Percentiles rank a stretch among this genome's conserved stretches.
These are phyloP conservation scores for Acaromyces ingoldii DNA, from an alignment of 1,284 basidiomycete species.

Conservation along the genomic window DNA sequence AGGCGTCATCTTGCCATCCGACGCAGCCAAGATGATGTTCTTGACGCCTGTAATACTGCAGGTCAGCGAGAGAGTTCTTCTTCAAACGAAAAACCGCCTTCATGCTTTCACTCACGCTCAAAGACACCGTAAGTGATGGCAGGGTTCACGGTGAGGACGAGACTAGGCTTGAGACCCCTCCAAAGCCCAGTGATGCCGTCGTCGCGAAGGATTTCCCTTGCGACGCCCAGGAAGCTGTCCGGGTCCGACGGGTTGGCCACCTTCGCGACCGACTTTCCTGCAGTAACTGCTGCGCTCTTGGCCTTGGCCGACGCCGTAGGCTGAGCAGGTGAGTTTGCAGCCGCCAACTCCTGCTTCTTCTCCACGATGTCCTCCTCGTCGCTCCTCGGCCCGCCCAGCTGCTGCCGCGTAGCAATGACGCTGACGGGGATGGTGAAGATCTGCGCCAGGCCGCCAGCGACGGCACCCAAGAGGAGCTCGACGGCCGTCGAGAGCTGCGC, in stretches of 20 bases:
- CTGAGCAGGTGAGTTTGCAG: conserved; percentile 8
- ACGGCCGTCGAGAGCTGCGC: conserved; percentile 36
- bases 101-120: conserved; percentile 56
- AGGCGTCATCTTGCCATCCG: conserved; percentile 68
- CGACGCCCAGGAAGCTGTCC: conserved; percentile 66
- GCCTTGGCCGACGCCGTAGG: not conserved
- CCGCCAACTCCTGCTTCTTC: not conserved
- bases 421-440: conserved; percentile 97
- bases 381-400: conserved; percentile 53
- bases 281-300: not conserved
- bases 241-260: conserved; percentile 55
- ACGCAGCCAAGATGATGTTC: conserved; percentile 56
- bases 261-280: conserved; percentile 22
- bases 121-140: conserved; percentile 97
- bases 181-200: conserved; percentile 88
- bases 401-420: conserved; percentile 95
- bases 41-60: conserved; percentile 68
- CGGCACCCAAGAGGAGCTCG: conserved; percentile 73
- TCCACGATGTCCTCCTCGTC: not conserved
- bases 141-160: conserved; percentile 88
- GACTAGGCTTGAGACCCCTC: conserved; percentile 84
- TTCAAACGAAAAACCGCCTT: not conserved
- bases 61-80: not conserved
- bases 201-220: conserved; percentile 80
- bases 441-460: conserved; percentile 89